Evolutionary conservation across 2,329 filamentous ascomycete genomes (phyloP).

Genomic region (Trichoderma asperellum): DNA sequence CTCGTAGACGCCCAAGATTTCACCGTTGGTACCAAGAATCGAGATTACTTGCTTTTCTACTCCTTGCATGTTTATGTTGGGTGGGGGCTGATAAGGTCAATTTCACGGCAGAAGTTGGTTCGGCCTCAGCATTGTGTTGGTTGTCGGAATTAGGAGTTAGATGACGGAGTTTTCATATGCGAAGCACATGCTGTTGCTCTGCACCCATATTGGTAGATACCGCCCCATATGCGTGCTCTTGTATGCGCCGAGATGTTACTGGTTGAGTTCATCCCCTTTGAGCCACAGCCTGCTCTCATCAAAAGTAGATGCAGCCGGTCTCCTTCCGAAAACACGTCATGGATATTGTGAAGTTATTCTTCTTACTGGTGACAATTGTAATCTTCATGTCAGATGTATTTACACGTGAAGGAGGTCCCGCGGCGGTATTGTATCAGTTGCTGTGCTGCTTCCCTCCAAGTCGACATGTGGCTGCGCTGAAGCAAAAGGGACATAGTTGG

Average conservation of each 20-base stretch:
- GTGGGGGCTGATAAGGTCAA: constrained; percentile 1
- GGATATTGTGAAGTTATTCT: neutral
- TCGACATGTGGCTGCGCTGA: neutral
- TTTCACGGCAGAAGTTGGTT: neutral
- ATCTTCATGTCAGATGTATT: neutral
- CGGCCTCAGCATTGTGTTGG: neutral
- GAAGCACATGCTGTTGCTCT: neutral
- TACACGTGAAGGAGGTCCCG: neutral
- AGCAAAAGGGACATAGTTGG: neutral
- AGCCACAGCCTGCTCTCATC: neutral
- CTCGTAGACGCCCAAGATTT: neutral
- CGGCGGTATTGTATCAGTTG: neutral
- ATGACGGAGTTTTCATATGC: neutral
- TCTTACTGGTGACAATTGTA: neutral
- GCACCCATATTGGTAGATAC: neutral
- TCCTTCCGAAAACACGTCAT: neutral
- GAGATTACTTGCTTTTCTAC: neutral
- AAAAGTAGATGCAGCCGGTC: neutral
- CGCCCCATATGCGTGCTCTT: neutral
- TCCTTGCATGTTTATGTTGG: constrained; percentile 2
- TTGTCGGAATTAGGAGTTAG: constrained; percentile 9
- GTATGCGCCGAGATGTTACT: neutral
- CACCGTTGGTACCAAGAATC: neutral
- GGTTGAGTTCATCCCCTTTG: neutral
- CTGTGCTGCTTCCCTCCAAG: neutral